Evolutionary conservation across 805 yeast genomes (phyloP).

Genomic region (Kluyveromyces aestuarii): DNA sequence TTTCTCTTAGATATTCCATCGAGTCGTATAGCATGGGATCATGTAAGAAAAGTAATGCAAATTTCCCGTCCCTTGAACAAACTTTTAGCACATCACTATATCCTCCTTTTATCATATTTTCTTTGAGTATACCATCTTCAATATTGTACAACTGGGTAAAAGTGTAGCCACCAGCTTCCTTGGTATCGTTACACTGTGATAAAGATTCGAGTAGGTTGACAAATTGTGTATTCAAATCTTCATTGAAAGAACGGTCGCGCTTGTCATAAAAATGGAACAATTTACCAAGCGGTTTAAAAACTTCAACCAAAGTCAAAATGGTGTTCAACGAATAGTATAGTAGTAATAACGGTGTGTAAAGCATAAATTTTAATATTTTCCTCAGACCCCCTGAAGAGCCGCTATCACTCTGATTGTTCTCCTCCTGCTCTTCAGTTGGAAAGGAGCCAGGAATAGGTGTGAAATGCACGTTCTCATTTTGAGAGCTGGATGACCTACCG

Average conservation of each 20-base stretch:
- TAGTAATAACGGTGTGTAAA: conserved; percentile 11
- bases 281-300: conserved; percentile 16
- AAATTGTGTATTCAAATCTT: conserved; percentile 1
- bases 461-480: background rate
- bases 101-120: conserved; percentile 45
- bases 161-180: conserved; percentile 2
- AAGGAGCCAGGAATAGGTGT: conserved; percentile 11
- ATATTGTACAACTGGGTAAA: conserved; percentile 23
- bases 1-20: conserved; percentile 39
- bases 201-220: background rate
- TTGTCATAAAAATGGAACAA: conserved; percentile 17
- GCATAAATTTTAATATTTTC: conserved; percentile 3
- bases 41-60: conserved; percentile 65
- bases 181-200: background rate
- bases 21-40: conserved; percentile 64
- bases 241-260: conserved; percentile 6
- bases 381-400: background rate
- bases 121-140: conserved; percentile 14
- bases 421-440: background rate
- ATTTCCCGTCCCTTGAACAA: conserved; percentile 62
- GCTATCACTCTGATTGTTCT: conserved; percentile 1
- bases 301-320: conserved; percentile 5
- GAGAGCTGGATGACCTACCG: background rate
- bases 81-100: conserved; percentile 70
- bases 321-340: conserved; percentile 12